Conservation (phyloP, 2,329 filamentous ascomycete genomes). For the Trichoderma pleuroti region DNA sequence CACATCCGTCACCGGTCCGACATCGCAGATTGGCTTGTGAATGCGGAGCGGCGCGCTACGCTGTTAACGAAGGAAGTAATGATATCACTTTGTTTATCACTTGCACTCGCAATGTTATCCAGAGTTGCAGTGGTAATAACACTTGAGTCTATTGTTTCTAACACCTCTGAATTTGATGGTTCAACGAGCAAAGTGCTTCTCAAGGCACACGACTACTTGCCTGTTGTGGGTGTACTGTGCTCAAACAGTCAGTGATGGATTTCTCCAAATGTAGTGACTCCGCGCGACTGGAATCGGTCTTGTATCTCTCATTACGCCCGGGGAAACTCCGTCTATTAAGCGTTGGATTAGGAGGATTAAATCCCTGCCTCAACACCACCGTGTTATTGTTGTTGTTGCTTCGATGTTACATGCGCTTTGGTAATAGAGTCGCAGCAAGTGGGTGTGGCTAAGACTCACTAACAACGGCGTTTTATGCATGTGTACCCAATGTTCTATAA, state of each 20-base stretch:
- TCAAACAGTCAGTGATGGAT: neutral
- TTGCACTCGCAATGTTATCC: neutral
- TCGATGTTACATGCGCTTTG: neutral
- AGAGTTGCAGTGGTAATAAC: neutral
- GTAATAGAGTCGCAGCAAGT: neutral
- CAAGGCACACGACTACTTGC: neutral
- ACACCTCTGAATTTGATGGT: too few relatives aligned
- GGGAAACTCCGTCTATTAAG: neutral
- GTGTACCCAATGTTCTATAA: neutral
- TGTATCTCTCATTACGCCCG: neutral
- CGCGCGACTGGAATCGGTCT: neutral
- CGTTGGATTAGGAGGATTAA: neutral
- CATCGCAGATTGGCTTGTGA: neutral
- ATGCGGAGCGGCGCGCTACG: neutral
- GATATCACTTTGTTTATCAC: neutral
- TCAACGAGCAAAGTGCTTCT: too few relatives aligned
- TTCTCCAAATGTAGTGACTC: neutral
- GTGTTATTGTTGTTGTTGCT: neutral
- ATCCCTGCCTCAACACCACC: neutral
- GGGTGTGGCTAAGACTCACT: neutral
- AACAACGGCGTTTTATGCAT: neutral
- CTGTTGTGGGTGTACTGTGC: neutral
- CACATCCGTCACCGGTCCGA: conserved; percentile 9
- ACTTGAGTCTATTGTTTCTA: neutral
- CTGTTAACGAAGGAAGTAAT: neutral